These are phyloP conservation scores for Colletotrichum chlorophyti DNA, from an alignment of 2,329 filamentous ascomycete species.

Conservation along the genomic window DNA sequence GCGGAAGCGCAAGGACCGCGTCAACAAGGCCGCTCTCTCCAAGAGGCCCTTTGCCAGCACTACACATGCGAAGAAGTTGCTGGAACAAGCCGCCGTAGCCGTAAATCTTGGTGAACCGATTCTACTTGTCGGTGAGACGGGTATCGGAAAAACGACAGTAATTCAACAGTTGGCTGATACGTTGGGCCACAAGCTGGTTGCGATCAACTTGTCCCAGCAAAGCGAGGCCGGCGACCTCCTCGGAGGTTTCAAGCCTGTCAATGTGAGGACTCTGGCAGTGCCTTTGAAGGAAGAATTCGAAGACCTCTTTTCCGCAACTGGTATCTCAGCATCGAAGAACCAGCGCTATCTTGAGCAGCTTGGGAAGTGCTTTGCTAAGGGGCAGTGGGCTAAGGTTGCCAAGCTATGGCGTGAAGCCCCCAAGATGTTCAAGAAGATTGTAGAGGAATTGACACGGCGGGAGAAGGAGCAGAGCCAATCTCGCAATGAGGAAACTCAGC, in stretches of 20 bases:
- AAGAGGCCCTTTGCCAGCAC: slow-evolving; percentile 85
- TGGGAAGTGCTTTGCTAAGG: slow-evolving; percentile 78
- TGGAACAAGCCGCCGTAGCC: slow-evolving; percentile 88
- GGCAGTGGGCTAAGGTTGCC: slow-evolving; percentile 86
- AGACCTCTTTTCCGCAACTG: slow-evolving; percentile 82
- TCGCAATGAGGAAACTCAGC: slow-evolving; percentile 53
- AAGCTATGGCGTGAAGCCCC: slow-evolving; percentile 90
- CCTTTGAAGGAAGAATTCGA: slow-evolving; percentile 95
- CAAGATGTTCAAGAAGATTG: slow-evolving; percentile 80
- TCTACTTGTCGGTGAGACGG: slow-evolving; percentile 96
- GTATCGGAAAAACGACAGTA: slow-evolving; percentile 96
- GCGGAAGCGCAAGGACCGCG: slow-evolving; percentile 60
- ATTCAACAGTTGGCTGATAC: slow-evolving; percentile 89
- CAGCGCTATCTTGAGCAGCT: slow-evolving; percentile 84
- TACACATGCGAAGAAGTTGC: slow-evolving; percentile 79
- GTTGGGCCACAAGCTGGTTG: slow-evolving; percentile 84
- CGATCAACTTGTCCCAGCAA: slow-evolving; percentile 96
- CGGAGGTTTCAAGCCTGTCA: slow-evolving; percentile 96
- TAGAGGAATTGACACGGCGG: slow-evolving; percentile 59
- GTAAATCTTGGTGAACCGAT: slow-evolving; percentile 87
- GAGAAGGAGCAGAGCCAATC: slow-evolving; percentile 46
- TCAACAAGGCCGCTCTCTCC: slow-evolving; percentile 55
- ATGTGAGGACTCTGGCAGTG: slow-evolving; percentile 83
- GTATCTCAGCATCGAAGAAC: slow-evolving; percentile 87
- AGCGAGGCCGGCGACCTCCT: slow-evolving; percentile 96